These are phyloP conservation scores for Capronia epimyces DNA, from an alignment of 2,329 filamentous ascomycete species.

Conservation along the genomic window DNA sequence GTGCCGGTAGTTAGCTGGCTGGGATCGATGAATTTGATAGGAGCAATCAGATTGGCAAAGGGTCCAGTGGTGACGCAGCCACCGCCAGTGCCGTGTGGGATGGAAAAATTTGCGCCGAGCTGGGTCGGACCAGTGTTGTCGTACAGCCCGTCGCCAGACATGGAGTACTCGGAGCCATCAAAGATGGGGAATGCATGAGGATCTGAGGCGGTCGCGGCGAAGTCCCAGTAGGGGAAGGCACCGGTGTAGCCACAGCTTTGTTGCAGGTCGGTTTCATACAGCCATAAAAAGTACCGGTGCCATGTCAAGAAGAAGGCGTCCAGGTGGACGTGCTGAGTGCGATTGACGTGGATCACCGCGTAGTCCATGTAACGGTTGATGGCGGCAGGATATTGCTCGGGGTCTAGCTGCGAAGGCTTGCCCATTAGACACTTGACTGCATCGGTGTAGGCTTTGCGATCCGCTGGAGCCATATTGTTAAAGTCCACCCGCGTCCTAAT, in stretches of 20 bases:
- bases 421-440: conserved; percentile 38
- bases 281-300: conserved; percentile 43
- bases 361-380: conserved; percentile 39
- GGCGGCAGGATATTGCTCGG: conserved; percentile 32
- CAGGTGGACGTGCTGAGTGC: conserved; percentile 36
- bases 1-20: conserved; percentile 19
- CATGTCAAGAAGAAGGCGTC: conserved; percentile 40
- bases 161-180: conserved; percentile 37
- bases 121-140: conserved; percentile 23
- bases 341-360: conserved; percentile 37
- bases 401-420: conserved; percentile 32
- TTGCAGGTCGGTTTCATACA: conserved; percentile 42
- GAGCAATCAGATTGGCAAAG: conserved; percentile 27
- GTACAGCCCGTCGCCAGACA: conserved; percentile 32
- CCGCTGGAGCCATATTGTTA: conserved; percentile 23
- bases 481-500: conserved; percentile 25
- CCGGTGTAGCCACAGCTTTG: conserved; percentile 44
- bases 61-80: conserved; percentile 30
- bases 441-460: conserved; percentile 34
- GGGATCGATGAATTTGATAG: conserved; percentile 25
- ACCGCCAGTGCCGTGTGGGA: conserved; percentile 29
- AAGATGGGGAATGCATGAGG: conserved; percentile 31
- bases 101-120: conserved; percentile 19
- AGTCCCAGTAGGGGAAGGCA: conserved; percentile 42
- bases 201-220: conserved; percentile 32